Percentiles rank a stretch among this genome's conserved stretches.
Conservation (phyloP, 345 rosid genomes). For the Heritiera littoralis region DNA sequence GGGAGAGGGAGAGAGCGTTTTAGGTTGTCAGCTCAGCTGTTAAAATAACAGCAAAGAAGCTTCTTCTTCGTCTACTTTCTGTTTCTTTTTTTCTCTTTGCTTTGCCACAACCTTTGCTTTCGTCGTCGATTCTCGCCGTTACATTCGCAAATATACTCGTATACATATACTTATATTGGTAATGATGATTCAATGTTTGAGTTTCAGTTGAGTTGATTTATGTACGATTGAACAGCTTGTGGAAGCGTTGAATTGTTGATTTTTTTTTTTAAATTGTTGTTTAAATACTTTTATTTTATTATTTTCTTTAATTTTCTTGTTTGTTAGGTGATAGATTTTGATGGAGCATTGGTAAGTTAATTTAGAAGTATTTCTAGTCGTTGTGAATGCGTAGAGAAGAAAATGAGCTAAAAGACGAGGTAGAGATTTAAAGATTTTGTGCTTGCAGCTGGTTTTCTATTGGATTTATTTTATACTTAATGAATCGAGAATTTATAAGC, state of each 20-base stretch:
- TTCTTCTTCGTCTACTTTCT: slow-evolving; percentile 1
- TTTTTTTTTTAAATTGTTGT: not conserved
- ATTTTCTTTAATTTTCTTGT: not conserved
- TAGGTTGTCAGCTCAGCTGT: slow-evolving; percentile 10
- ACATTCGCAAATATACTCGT: not conserved
- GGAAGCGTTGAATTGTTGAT: not conserved
- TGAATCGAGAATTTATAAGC: not conserved
- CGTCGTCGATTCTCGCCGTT: slow-evolving; percentile 18
- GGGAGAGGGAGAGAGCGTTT: slow-evolving; percentile 7
- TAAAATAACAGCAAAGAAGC: not conserved
- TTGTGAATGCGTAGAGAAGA: too few relatives aligned
- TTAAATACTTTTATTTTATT: not conserved
- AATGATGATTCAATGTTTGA: slow-evolving; percentile 5
- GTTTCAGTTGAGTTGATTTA: slow-evolving; percentile 4
- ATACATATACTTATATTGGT: not conserved
- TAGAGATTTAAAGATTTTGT: too few relatives aligned
- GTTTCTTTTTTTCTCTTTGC: slow-evolving; percentile 1
- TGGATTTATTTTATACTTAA: not conserved
- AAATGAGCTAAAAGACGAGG: too few relatives aligned
- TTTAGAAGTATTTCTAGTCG: not conserved
- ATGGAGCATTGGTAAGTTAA: not conserved
- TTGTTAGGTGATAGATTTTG: slow-evolving; percentile 9
- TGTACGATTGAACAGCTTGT: not conserved
- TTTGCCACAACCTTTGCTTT: slow-evolving; percentile 13
- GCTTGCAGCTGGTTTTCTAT: too few relatives aligned